Conservation (phyloP, 176 grass and related monocot genomes). For the Zizania latifolia region DNA sequence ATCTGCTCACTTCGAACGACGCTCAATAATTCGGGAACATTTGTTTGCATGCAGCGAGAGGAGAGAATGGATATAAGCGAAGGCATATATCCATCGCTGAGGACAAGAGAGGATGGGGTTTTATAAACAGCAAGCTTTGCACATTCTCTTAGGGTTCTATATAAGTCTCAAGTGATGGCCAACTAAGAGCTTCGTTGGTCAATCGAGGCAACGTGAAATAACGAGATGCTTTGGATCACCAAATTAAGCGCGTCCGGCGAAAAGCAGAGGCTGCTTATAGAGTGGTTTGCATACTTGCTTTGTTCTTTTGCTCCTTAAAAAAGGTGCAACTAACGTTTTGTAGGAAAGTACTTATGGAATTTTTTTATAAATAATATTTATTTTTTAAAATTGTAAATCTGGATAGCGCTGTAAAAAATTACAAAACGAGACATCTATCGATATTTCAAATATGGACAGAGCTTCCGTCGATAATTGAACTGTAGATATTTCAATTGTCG, state of each 20-base stretch:
- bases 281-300: slow-evolving; percentile 11
- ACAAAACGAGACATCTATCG: no score
- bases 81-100: background rate
- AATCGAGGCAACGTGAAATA: background rate
- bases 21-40: background rate
- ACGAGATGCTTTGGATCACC: slow-evolving; percentile 1
- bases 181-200: slow-evolving; percentile 18
- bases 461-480: no score
- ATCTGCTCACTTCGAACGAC: background rate
- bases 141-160: background rate
- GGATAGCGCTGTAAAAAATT: no score
- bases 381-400: no score
- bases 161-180: background rate
- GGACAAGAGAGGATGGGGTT: slow-evolving; percentile 6
- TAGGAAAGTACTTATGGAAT: no score
- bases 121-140: background rate
- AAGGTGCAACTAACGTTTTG: no score
- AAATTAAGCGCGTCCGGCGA: slow-evolving; percentile 19
- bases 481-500: no score
- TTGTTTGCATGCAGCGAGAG: background rate
- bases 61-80: no score
- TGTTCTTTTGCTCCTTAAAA: background rate
- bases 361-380: no score
- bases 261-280: slow-evolving; percentile 18
- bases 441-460: no score